Base-by-base conservation (phyloP, 495 filamentous ascomycete species). In the Tuber brumale region DNA sequence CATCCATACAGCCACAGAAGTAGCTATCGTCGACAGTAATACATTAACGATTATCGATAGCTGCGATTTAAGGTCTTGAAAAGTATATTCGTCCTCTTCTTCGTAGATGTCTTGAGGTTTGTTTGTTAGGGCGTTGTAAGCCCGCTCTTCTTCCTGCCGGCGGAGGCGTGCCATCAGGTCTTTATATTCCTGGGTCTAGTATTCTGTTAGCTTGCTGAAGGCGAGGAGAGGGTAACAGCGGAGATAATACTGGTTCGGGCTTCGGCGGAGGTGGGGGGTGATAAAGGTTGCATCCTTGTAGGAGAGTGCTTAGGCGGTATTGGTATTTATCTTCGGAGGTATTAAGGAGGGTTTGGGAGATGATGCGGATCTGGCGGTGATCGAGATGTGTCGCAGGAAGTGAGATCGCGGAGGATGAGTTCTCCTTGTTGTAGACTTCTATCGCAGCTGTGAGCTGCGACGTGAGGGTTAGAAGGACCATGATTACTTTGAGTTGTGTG, bases 111-210 rank as follows among this genome's bases (percentile, higher is more conserved):
- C 71, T n/a, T 85, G 86, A 74, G 83, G 85, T 75, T 90, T 89
- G 75, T 89, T 88, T 70, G 91, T 84, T 87, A 97, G 91, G 76
- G 90, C 88, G 73, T 92, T 88, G 85, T 98, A 99, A 18, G 88
- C 87, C 71, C 91, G 89, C 79, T 89, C 85, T 85, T 98, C 94
- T 81, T 92, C 90, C 80, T 94, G 90, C 70, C 87, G 87, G 69
- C 93, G 92, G 37, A 99, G 90, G 27, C 91, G 89, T 3, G 89
- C 88, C 95, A 98, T 99, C 5, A 95, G 85, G 12, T 90, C 92
- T 84, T 94, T 93, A 85, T 95, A 98, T 86, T 96, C 93, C 12
- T 91, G 85, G 18, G 89, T 92, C 93, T 98, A 7, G 76, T 2
- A 70, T 9, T 27, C 48, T 9, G 23, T 61, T 72, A 75, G 83